Conservation (phyloP, 2,329 filamentous ascomycete genomes). For the Tolypocladium album region DNA sequence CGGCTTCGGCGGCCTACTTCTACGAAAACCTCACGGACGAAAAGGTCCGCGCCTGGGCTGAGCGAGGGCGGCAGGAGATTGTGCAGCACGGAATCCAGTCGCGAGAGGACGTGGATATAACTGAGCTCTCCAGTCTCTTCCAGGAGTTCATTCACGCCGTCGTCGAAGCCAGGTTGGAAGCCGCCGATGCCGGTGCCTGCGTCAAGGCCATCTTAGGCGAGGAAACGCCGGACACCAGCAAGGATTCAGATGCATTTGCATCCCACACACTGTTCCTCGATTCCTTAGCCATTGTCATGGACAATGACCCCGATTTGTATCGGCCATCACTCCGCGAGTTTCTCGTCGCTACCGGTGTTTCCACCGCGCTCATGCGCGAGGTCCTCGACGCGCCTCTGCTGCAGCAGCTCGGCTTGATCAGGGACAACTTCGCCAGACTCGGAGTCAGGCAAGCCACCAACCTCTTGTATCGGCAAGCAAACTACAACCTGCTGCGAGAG, state of each 20-base stretch:
- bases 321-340: slow-evolving; percentile 51
- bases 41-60: slow-evolving; percentile 55
- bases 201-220: slow-evolving; percentile 64
- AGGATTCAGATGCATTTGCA: slow-evolving; percentile 44
- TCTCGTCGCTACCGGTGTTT: slow-evolving; percentile 61
- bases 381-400: slow-evolving; percentile 73
- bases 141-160: slow-evolving; percentile 77
- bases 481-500: slow-evolving; percentile 90
- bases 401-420: slow-evolving; percentile 66
- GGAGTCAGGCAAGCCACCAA: slow-evolving; percentile 88
- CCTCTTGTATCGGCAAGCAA: slow-evolving; percentile 86
- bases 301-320: slow-evolving; percentile 48
- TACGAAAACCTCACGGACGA: slow-evolving; percentile 70
- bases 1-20: slow-evolving; percentile 42
- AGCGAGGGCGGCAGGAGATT: slow-evolving; percentile 55
- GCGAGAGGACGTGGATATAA: slow-evolving; percentile 54
- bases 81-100: slow-evolving; percentile 55
- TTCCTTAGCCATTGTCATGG: slow-evolving; percentile 67
- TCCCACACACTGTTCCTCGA: slow-evolving; percentile 69
- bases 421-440: slow-evolving; percentile 73
- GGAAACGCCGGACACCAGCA: slow-evolving; percentile 37
- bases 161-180: slow-evolving; percentile 55
- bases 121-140: slow-evolving; percentile 61
- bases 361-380: slow-evolving; percentile 61
- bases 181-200: slow-evolving; percentile 58